phyloP scores from a whole-genome alignment of 495 filamentous ascomycete species.

The Tuber melanosporum region DNA sequence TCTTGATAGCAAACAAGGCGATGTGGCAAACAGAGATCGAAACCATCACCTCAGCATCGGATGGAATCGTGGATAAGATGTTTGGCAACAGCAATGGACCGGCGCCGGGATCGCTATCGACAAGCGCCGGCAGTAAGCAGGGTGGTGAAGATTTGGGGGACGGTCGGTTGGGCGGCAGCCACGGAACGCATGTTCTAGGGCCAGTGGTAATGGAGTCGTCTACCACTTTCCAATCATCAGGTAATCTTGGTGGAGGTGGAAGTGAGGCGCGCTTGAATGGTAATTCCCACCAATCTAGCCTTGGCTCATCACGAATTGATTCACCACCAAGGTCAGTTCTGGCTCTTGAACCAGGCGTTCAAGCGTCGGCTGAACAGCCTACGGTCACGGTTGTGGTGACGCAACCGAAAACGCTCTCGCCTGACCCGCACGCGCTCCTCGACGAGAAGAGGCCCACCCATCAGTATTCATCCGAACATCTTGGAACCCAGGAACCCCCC shows the following conservation, averaged over 20 bases:
- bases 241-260: neutral
- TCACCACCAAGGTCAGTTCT: conserved; percentile 26
- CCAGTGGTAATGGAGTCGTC: conserved; percentile 39
- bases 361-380: conserved; percentile 26
- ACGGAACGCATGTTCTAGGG: conserved; percentile 34
- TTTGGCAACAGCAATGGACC: conserved; percentile 13
- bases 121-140: neutral
- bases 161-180: conserved; percentile 19
- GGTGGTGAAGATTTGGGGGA: conserved; percentile 7
- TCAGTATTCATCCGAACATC: conserved; percentile 39
- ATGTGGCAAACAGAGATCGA: conserved; percentile 63
- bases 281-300: conserved; percentile 29
- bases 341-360: conserved; percentile 9
- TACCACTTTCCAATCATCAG: neutral
- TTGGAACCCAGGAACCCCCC: conserved; percentile 26
- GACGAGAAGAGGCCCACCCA: conserved; percentile 41
- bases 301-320: conserved; percentile 25
- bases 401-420: conserved; percentile 20
- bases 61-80: conserved; percentile 13
- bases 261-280: conserved; percentile 1
- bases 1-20: conserved; percentile 66
- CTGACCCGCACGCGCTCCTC: conserved; percentile 29
- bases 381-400: conserved; percentile 40
- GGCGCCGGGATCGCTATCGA: conserved; percentile 3
- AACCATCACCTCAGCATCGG: conserved; percentile 23